A percentile compares a stretch with the other conserved stretches of the same genome.
phyloP scores from a whole-genome alignment of 257 asterid genomes.

The Nicotiana paniculata region DNA sequence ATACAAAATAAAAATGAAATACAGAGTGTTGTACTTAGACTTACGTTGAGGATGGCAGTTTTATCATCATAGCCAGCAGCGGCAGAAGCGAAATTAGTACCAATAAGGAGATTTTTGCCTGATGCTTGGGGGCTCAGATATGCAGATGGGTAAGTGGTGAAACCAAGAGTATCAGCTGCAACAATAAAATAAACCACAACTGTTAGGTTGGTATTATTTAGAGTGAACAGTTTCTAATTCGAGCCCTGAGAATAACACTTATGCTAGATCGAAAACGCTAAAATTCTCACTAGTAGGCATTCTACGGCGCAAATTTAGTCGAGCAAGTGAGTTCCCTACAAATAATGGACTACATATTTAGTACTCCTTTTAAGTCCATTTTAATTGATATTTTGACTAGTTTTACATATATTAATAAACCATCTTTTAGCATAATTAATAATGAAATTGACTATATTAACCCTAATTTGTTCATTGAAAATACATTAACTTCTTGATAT shows the following conservation, averaged over 20 bases:
- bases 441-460: too few relatives aligned
- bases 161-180: constrained; percentile 85
- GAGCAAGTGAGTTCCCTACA: too few relatives aligned
- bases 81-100: constrained; percentile 93
- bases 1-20: too few relatives aligned
- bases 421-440: too few relatives aligned
- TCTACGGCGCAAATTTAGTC: background rate
- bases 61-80: constrained; percentile 87
- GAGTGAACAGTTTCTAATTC: background rate
- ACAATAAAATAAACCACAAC: background rate
- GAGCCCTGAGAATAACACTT: background rate
- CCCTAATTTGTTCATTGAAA: too few relatives aligned
- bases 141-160: constrained; percentile 59
- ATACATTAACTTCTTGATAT: too few relatives aligned
- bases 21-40: background rate
- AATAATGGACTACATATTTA: too few relatives aligned
- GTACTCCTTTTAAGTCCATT: too few relatives aligned
- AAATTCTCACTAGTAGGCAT: background rate
- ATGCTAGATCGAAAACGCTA: background rate
- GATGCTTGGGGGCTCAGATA: constrained; percentile 95
- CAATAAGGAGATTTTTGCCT: constrained; percentile 69
- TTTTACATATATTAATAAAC: too few relatives aligned
- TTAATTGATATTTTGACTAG: too few relatives aligned
- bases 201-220: background rate
- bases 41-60: constrained; percentile 63